Conservation (phyloP, 2,329 filamentous ascomycete genomes). For the Xenoacremonium recifei region DNA sequence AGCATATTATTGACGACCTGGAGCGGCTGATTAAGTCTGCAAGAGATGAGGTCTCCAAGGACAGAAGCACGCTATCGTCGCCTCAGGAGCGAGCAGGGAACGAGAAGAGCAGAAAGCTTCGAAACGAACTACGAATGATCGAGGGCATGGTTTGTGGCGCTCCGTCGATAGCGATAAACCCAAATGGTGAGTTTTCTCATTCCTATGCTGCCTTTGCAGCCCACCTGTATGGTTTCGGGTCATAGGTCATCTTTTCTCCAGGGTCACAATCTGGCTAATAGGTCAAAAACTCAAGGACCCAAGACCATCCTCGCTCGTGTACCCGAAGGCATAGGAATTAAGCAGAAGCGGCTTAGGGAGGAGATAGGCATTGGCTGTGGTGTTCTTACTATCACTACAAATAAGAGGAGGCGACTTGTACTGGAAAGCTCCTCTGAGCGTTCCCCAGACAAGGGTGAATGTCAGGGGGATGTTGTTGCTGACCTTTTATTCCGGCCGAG, state of each 20-base stretch:
- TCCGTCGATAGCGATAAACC: neutral
- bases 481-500: constrained; percentile 11
- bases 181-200: neutral
- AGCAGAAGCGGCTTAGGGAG: constrained; percentile 13
- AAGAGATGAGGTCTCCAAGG: constrained; percentile 3
- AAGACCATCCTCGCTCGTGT: no score
- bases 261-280: no score
- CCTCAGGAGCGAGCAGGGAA: no score
- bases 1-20: constrained; percentile 14
- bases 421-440: neutral
- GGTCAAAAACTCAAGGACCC: no score
- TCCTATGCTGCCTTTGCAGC: no score
- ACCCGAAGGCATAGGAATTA: constrained; percentile 5
- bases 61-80: neutral
- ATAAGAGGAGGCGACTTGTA: constrained; percentile 10
- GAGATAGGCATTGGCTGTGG: constrained; percentile 7
- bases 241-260: no score
- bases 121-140: neutral
- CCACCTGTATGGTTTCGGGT: no score
- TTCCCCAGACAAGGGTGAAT: neutral
- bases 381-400: constrained; percentile 6
- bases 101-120: neutral
- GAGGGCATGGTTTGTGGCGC: neutral
- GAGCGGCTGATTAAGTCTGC: constrained; percentile 6
- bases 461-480: constrained; percentile 7